phyloP scores from a whole-genome alignment of 441 rosid genomes.

The Daphne laureola region DNA sequence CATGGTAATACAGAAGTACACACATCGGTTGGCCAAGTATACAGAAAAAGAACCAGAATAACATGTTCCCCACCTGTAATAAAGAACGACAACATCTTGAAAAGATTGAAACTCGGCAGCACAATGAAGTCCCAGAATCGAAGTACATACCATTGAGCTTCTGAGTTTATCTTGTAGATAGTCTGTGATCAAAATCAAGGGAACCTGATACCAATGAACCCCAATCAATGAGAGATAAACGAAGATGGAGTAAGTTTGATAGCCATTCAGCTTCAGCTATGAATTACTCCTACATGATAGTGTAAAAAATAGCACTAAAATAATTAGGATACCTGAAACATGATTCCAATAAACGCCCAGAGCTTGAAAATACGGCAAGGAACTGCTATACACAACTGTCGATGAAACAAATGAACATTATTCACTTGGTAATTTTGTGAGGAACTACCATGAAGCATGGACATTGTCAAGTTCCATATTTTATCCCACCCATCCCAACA shows the following conservation, averaged over 20 bases:
- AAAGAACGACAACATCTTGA: background rate
- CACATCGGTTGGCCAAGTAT: slow-evolving; percentile 98
- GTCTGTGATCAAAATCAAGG: slow-evolving; percentile 48
- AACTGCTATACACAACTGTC: slow-evolving; percentile 75
- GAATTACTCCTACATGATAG: too few species aligned
- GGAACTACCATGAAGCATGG: too few species aligned
- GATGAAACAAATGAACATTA: background rate
- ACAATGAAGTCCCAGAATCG: slow-evolving; percentile 2
- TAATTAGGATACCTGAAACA: slow-evolving; percentile 54
- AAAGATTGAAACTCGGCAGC: background rate
- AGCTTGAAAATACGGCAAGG: slow-evolving; percentile 72
- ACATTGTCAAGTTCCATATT: too few species aligned
- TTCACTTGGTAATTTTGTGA: background rate
- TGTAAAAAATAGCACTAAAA: background rate
- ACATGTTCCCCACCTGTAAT: slow-evolving; percentile 87
- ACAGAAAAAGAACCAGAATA: slow-evolving; percentile 92
- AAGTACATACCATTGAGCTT: slow-evolving; percentile 59
- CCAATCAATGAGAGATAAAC: background rate
- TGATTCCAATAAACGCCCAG: slow-evolving; percentile 77
- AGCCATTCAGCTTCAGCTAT: background rate
- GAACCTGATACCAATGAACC: slow-evolving; percentile 31
- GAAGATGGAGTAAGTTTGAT: background rate
- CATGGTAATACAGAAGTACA: slow-evolving; percentile 87
- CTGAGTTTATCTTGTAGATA: slow-evolving; percentile 49
- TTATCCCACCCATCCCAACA: too few species aligned